Evolutionary conservation across 139 green algal genomes (phyloP), one percentile per base, ranked within the genome.

Genomic region (Edaphochlamys debaryana): DNA sequence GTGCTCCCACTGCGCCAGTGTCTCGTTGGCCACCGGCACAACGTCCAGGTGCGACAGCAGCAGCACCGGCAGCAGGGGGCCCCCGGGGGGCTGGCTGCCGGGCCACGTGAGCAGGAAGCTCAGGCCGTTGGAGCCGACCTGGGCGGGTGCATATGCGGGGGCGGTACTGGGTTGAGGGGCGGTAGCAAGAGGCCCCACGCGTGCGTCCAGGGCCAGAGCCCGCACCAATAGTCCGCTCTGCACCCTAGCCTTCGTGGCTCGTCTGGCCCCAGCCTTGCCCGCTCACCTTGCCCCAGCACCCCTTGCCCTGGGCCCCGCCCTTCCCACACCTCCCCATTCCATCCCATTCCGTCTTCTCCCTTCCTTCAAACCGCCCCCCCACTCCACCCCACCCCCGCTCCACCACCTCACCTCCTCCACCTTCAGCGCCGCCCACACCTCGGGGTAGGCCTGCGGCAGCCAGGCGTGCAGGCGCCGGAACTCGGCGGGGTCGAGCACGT

Each of bases 31-130:
- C 78, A 90, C 85, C 22, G 94, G 92, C 48, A 97, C 94, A 20
- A 97, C 94, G 69, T 97, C 94, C n/a, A 93, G 30, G 83, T 97
- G 94, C 32, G 69, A 88, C 29, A 95, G 80, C 42, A 93, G 89
- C 45, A 96, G 74, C 5, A 92, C 75, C 6, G 94, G 92, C 30
- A 82, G 72, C 63, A 92, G 80, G 23, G 79, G 58, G 34, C 4
- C 19, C 45, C 29, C 15, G 69, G 7, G 25, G 13, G 7, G 30
- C 56, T 92, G 60, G 30, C 22, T 80, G n/a, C 93, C 94, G 3
- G 52, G 36, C 94, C 94, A 96, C 0, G 32, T 86, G 32, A 95
- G 78, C 37, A 96, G 77, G 62, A 90, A 77, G 64, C 87, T 94
- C 45, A 86, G 79, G 1, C 80, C 60, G 30, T 67, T 50, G 25